Evolutionary conservation across 768 basidiomycete genomes (phyloP).

Genomic region (Lactarius deliciosus): DNA sequence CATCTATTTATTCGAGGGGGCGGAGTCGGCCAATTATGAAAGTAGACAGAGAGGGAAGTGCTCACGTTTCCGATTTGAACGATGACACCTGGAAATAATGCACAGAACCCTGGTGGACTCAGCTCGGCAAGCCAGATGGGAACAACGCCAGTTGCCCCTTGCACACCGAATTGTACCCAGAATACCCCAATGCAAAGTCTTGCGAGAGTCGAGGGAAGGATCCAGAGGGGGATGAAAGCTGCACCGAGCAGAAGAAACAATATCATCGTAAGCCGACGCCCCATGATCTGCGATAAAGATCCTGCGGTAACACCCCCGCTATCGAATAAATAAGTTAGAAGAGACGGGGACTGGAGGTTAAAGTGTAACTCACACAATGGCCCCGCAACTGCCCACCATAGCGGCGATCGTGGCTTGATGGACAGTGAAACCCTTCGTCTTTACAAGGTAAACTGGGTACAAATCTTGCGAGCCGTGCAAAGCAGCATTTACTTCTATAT

Average conservation of each 20-base stretch:
- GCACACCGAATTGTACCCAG: slow-evolving; percentile 47
- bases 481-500: slow-evolving; percentile 46
- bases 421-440: slow-evolving; percentile 37
- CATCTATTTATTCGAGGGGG: slow-evolving; percentile 34
- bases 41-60: not conserved
- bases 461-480: slow-evolving; percentile 48
- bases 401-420: slow-evolving; percentile 41
- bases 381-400: slow-evolving; percentile 42
- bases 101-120: slow-evolving; percentile 48
- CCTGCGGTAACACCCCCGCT: slow-evolving; percentile 43
- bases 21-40: not conserved
- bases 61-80: slow-evolving; percentile 43
- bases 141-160: slow-evolving; percentile 37
- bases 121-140: slow-evolving; percentile 47
- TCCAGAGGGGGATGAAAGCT: slow-evolving; percentile 43
- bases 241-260: slow-evolving; percentile 37
- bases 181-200: slow-evolving; percentile 47
- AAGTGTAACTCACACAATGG: slow-evolving; percentile 31
- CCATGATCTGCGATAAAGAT: slow-evolving; percentile 42
- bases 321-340: not conserved
- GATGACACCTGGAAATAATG: slow-evolving; percentile 44
- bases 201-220: slow-evolving; percentile 42
- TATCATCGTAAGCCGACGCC: slow-evolving; percentile 46
- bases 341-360: not conserved
- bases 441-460: slow-evolving; percentile 42